These are phyloP conservation scores for Euphorbia schlechtendalii DNA, from an alignment of 441 rosid species.

Conservation along the genomic window DNA sequence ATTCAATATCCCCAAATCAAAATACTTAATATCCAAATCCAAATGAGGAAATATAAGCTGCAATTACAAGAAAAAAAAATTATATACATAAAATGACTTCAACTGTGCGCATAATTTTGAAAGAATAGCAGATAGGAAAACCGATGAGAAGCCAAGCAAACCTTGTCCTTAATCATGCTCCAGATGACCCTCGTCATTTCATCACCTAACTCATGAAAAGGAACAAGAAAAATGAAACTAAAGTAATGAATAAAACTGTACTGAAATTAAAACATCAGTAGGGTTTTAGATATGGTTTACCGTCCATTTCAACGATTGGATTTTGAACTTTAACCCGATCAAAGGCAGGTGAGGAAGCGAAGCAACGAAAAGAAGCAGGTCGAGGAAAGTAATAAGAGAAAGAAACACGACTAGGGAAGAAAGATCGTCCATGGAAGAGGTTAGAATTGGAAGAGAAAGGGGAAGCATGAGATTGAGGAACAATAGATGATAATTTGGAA, in stretches of 20 bases:
- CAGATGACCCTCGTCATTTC: conserved; percentile 95
- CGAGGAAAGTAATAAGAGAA: conserved; percentile 31
- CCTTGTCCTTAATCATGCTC: conserved; percentile 78
- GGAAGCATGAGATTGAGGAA: conserved; percentile 23
- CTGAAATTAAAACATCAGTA: not conserved
- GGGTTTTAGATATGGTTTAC: conserved; percentile 37
- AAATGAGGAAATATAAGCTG: conserved; percentile 79
- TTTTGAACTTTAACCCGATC: conserved; percentile 67
- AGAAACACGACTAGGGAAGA: conserved; percentile 27
- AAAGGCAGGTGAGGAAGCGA: conserved; percentile 52
- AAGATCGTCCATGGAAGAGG: not conserved
- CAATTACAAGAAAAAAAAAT: conserved; percentile 26
- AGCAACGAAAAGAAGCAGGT: conserved; percentile 52
- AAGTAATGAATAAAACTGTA: not conserved
- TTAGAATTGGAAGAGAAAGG: conserved; percentile 20
- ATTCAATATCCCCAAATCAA: conserved; percentile 76
- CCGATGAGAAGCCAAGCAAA: conserved; percentile 9
- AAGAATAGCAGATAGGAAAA: not conserved
- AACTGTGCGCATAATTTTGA: too few relatives aligned
- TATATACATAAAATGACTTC: too few relatives aligned
- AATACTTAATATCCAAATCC: conserved; percentile 83
- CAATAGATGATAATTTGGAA: conserved; percentile 16
- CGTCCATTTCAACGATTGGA: conserved; percentile 95
- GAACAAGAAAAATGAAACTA: not conserved
- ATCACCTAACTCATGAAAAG: conserved; percentile 44